Evolutionary conservation across 2,329 filamentous ascomycete species (phyloP), one percentile per base, ranked within the genome.

Genomic region (Boeremia exigua): DNA sequence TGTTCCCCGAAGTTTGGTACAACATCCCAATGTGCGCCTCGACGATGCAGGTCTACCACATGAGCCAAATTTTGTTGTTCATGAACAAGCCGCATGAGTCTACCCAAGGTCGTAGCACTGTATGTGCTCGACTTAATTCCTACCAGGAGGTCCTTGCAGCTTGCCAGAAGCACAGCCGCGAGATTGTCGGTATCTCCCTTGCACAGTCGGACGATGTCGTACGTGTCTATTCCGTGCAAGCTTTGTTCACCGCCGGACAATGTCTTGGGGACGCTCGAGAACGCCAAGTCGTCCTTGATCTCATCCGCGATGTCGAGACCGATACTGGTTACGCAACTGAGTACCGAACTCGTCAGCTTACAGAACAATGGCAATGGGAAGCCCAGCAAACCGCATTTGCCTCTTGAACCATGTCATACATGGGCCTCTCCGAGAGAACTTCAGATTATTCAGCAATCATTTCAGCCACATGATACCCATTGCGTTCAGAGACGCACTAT

Each of bases 1-100:
- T 77, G 77, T 53, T 83, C 81, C 69, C 79, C 73, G 84, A 87
- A 65, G 80, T 87, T 11, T 89, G 86, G 85, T 88, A 86, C 69
- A 81, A 81, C 48, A 78, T 85, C 0, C 80, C 86, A 0, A 83
- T 88, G 79, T 89, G 86, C 71, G 85, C 84, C 0, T 85, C 86
- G 2, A 85, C 85, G 1, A 88, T 88, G 81, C 85, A 88, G 63
- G 81, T 81, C 56, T 88, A 87, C 60, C 84, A 88, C 63, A 88
- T 88, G 77, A 84, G 84, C 1, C 81, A 84, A 38, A 85, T 88
- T 10, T 79, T 87, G 4, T 69, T 89, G 0, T 78, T 86, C 11
- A 80, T 87, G 59, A 87, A 88, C 63, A 82, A 83, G 54, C 84
- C 83, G 0, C 78, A 81, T 14, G 81, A 87, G 53, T 82, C 81